Evolutionary conservation across 2,329 filamentous ascomycete genomes (phyloP).

Genomic region (Calonectria pauciramosa): DNA sequence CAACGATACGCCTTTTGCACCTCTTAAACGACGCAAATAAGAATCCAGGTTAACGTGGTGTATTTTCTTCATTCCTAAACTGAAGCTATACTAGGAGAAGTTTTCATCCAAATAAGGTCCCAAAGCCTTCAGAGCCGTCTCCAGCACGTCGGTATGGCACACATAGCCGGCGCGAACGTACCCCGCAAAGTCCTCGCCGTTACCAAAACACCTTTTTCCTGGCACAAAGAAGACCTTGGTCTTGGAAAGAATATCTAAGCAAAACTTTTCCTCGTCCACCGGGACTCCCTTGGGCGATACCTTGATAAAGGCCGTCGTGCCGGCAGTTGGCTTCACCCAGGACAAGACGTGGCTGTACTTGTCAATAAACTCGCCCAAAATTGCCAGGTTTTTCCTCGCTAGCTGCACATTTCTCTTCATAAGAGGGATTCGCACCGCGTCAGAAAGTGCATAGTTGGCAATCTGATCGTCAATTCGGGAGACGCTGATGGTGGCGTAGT

Average conservation of each 20-base stretch:
- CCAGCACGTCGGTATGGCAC: constrained; percentile 8
- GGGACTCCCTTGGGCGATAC: not conserved
- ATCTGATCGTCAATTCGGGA: constrained; percentile 84
- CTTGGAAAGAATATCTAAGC: constrained; percentile 1
- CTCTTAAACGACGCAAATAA: not conserved
- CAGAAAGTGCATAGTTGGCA: constrained; percentile 80
- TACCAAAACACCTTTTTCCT: constrained; percentile 18
- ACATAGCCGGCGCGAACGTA: constrained; percentile 24
- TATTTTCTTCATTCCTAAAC: not conserved
- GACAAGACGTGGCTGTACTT: constrained; percentile 15
- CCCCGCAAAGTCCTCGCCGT: constrained; percentile 19
- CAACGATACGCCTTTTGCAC: too few species aligned
- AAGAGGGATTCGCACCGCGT: constrained; percentile 53
- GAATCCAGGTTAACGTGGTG: too few species aligned
- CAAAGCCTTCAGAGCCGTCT: constrained; percentile 31
- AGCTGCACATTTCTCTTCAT: constrained; percentile 64
- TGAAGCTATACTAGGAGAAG: not conserved
- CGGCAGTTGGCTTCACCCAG: constrained; percentile 23
- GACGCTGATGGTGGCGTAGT: constrained; percentile 89
- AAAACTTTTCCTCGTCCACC: constrained; percentile 15
- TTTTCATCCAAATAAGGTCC: constrained; percentile 1
- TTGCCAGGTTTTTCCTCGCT: constrained; percentile 7
- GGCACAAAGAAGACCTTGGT: constrained; percentile 23
- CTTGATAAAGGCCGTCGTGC: constrained; percentile 22
- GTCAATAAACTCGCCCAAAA: constrained; percentile 7